These are phyloP conservation scores for Lyophyllum shimeji DNA, from an alignment of 768 basidiomycete species.

Conservation along the genomic window DNA sequence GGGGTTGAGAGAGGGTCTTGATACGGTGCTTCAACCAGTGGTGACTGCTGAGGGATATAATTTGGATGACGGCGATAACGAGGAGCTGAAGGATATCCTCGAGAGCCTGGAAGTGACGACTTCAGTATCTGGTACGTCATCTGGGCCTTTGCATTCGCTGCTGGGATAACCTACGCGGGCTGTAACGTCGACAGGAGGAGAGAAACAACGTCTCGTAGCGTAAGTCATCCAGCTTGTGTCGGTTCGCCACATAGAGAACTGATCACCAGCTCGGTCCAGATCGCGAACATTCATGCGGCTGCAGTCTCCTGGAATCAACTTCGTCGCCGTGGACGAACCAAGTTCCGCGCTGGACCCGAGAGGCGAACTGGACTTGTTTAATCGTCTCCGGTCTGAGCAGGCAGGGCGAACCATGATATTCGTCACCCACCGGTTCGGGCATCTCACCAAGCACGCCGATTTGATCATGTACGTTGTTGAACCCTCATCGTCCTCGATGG, in stretches of 20 bases:
- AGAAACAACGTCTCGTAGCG: constrained; percentile 27
- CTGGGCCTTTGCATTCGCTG: too few species aligned
- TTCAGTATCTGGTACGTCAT: constrained; percentile 9
- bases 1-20: constrained; percentile 10
- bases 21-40: constrained; percentile 18
- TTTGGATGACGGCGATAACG: constrained; percentile 7
- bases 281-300: constrained; percentile 33
- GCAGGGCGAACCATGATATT: constrained; percentile 39
- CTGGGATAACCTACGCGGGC: neutral
- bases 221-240: constrained; percentile 7
- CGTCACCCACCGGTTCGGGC: constrained; percentile 37
- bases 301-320: constrained; percentile 24
- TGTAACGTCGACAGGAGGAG: constrained; percentile 18
- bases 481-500: neutral
- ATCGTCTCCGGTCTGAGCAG: constrained; percentile 28
- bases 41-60: neutral
- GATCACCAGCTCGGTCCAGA: constrained; percentile 10
- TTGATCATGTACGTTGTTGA: constrained; percentile 34
- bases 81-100: constrained; percentile 13
- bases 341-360: constrained; percentile 47
- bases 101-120: constrained; percentile 12
- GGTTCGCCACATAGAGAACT: too few species aligned
- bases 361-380: constrained; percentile 38
- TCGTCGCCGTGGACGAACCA: constrained; percentile 48
- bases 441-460: constrained; percentile 35